phyloP scores from a whole-genome alignment of 139 green algal genomes.

The Raphidocelis subcapitata region DNA sequence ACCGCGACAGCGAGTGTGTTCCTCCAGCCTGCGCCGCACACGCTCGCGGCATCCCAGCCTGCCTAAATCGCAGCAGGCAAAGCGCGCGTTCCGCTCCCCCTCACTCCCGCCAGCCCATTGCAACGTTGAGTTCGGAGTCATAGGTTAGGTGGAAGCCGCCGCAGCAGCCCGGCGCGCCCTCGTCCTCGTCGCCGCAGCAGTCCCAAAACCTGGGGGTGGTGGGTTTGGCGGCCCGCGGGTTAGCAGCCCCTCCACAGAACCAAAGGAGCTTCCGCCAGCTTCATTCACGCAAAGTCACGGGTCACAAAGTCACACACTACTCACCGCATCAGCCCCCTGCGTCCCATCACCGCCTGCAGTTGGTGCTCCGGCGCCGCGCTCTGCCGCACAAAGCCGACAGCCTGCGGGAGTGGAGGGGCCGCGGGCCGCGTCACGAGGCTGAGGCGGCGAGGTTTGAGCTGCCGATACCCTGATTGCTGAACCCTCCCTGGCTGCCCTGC shows the following conservation, averaged over 20 bases:
- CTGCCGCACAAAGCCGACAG: constrained; percentile 51
- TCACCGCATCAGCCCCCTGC: constrained; percentile 52
- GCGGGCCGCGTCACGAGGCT: neutral
- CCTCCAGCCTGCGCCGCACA: too few relatives aligned
- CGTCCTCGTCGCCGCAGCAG: constrained; percentile 59
- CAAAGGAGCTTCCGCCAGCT: neutral
- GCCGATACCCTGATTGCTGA: neutral
- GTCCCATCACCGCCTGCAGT: constrained; percentile 39
- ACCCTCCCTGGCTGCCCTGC: neutral
- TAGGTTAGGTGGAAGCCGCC: constrained; percentile 35
- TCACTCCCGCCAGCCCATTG: constrained; percentile 5
- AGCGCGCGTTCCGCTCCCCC: too few relatives aligned
- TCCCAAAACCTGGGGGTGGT: constrained; percentile 53
- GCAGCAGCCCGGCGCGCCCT: constrained; percentile 48
- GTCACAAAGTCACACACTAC: neutral
- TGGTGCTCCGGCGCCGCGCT: constrained; percentile 50
- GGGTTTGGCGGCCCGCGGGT: neutral
- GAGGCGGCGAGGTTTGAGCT: neutral
- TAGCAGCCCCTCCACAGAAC: neutral
- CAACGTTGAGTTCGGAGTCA: constrained; percentile 31
- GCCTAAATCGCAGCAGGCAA: too few relatives aligned
- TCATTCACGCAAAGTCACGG: neutral
- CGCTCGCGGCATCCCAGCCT: too few relatives aligned
- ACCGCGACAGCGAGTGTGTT: too few relatives aligned
- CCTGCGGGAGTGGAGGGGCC: constrained; percentile 24